phyloP scores from a whole-genome alignment of 352 stramenopile genomes.

The Phytopythium montanum region DNA sequence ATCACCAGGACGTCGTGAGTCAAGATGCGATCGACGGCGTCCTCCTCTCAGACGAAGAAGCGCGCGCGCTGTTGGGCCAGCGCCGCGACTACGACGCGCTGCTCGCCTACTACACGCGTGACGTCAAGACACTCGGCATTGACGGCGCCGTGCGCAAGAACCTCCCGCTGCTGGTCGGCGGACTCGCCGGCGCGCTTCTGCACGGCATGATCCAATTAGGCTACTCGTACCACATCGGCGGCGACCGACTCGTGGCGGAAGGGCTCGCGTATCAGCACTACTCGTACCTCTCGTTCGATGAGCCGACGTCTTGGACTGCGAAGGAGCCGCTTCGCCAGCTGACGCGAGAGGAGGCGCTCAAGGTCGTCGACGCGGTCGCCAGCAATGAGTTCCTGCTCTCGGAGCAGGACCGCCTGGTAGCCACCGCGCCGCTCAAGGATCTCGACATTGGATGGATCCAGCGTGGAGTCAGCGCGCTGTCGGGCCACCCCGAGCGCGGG shows the following conservation, averaged over 20 bases:
- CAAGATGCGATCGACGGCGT: neutral
- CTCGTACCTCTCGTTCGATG: slow-evolving; percentile 32
- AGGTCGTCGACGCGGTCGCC: slow-evolving; percentile 15
- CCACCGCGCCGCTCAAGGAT: slow-evolving; percentile 17
- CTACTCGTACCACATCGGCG: slow-evolving; percentile 34
- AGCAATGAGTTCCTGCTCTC: slow-evolving; percentile 22
- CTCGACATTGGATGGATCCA: slow-evolving; percentile 30
- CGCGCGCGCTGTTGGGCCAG: slow-evolving; percentile 20
- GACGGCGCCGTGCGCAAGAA: slow-evolving; percentile 28
- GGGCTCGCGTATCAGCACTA: slow-evolving; percentile 33
- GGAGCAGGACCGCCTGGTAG: slow-evolving; percentile 20
- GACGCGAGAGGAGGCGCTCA: slow-evolving; percentile 19
- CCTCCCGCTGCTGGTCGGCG: slow-evolving; percentile 23
- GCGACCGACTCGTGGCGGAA: slow-evolving; percentile 28
- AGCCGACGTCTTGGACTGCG: slow-evolving; percentile 9
- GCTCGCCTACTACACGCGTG: slow-evolving; percentile 23
- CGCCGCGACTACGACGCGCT: slow-evolving; percentile 23
- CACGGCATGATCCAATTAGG: slow-evolving; percentile 43
- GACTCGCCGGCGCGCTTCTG: slow-evolving; percentile 30
- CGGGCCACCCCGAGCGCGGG: slow-evolving; percentile 16
- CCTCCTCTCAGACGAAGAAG: slow-evolving; percentile 19
- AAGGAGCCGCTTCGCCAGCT: slow-evolving; percentile 15
- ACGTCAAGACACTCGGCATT: slow-evolving; percentile 21
- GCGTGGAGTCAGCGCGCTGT: slow-evolving; percentile 25
- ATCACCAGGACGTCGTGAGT: slow-evolving; percentile 22